phyloP scores from a whole-genome alignment of 129 eudicot genomes.

The Flaveria bidentis region DNA sequence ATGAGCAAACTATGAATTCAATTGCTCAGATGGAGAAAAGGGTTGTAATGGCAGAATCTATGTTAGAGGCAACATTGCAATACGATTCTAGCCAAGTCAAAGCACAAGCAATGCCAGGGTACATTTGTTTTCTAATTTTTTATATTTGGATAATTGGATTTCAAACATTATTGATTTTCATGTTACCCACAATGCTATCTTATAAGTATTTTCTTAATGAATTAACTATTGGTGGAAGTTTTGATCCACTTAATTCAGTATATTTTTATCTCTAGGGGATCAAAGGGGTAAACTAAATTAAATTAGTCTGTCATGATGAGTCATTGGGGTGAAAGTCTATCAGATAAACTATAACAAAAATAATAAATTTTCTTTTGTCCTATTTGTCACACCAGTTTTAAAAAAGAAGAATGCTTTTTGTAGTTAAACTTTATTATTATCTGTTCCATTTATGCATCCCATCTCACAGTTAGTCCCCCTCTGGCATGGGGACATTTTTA shows the following conservation, averaged over 20 bases:
- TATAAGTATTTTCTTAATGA: neutral
- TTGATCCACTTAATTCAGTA: neutral
- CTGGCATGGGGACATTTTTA: too few species aligned
- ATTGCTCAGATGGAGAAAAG: constrained; percentile 77
- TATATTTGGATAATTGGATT: neutral
- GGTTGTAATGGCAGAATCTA: constrained; percentile 85
- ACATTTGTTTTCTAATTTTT: neutral
- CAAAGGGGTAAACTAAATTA: neutral
- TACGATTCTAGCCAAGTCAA: constrained; percentile 77
- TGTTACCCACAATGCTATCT: constrained; percentile 1
- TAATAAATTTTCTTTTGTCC: neutral
- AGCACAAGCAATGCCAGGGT: constrained; percentile 56
- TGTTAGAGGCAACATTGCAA: constrained; percentile 86
- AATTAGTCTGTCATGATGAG: neutral
- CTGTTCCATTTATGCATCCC: too few species aligned
- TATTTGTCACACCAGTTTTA: too few species aligned
- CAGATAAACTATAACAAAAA: neutral
- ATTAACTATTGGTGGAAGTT: neutral
- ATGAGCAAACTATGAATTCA: constrained; percentile 64
- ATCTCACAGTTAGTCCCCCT: too few species aligned
- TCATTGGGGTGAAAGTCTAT: neutral
- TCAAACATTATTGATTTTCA: neutral
- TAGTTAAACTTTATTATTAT: too few species aligned
- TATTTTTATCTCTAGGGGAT: neutral
- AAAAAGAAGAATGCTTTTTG: too few species aligned